Conservation (phyloP, 352 stramenopile species). For the Phytophthora ohioensis region DNA sequence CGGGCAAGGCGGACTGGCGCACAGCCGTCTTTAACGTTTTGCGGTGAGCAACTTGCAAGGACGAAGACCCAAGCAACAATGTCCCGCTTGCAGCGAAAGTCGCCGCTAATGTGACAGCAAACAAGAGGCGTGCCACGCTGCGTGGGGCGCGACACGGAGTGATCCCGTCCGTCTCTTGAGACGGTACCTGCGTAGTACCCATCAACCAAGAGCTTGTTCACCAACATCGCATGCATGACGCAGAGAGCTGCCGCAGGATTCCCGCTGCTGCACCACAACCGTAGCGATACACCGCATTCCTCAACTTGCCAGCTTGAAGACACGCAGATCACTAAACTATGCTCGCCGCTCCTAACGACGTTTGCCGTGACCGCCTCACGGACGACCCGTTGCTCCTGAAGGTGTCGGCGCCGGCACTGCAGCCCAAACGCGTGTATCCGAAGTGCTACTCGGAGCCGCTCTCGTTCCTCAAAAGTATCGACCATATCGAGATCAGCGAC, state of each 20-base stretch:
- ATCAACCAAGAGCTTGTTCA: constrained; percentile 7
- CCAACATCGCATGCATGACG: constrained; percentile 7
- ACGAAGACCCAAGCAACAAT: too few species aligned
- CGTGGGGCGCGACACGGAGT: neutral
- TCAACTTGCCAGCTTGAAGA: constrained; percentile 20
- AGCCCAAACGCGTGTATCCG: constrained; percentile 33
- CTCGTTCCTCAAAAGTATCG: constrained; percentile 46
- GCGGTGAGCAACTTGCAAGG: too few species aligned
- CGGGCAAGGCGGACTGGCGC: too few species aligned
- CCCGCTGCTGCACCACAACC: constrained; percentile 6
- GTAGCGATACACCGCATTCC: constrained; percentile 6
- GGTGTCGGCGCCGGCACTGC: constrained; percentile 21
- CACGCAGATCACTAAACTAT: neutral
- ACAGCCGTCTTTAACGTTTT: too few species aligned
- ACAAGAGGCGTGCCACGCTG: too few species aligned
- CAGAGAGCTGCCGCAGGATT: neutral
- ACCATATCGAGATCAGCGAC: constrained; percentile 50
- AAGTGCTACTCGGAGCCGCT: constrained; percentile 42
- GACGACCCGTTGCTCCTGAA: constrained; percentile 19
- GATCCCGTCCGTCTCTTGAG: neutral
- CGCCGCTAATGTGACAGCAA: too few species aligned
- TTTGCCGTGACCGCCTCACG: neutral
- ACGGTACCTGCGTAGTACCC: neutral
- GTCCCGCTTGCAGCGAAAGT: too few species aligned
- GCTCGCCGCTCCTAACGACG: neutral